Evolutionary conservation across 1,139 yeast genomes (phyloP), one percentile per base, ranked within the genome.

Genomic region (Groenewaldozyma auringiensis): DNA sequence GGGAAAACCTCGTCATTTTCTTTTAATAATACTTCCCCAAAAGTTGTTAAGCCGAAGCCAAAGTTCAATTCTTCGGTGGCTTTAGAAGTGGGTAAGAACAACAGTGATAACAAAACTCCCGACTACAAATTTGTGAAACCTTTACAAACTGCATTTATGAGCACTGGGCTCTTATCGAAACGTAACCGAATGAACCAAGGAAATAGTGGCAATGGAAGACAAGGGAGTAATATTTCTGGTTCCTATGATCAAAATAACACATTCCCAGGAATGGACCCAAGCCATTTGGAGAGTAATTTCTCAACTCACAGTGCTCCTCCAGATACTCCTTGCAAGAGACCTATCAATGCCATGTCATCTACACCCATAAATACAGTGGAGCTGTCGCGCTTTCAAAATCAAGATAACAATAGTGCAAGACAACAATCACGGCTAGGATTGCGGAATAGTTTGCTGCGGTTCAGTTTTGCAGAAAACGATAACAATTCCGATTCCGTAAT

Each of bases 81-180:
- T 14, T 50, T 56, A 1, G 60, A 51, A 25, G 31, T 50, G 42
- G 37, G 21, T 17, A 40, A 6, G 18, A n/a, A n/a, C n/a, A n/a
- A n/a, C n/a, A 56, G 65, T 44, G 61, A 61, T 35, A 59, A 67
- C 51, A 57, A 66, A 48, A 65, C 78, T 16, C 74, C 79, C n/a
- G 71, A 63, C 22, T 86, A 81, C 63, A 77, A 79, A 52, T 77
- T 79, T 47, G 94, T 83, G 29, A 83, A 83, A 59, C 95, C 96
- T 3, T 70, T 85, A 41, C 95, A 85, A 61, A 81, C 92, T 0
- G 95, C 94, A 13, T 87, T 87, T 62, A 74, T 78, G 63, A 78
- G 92, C 3, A 70, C 84, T 0, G 95, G 95, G 0, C 68, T 86
- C 39, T 63, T 81, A 49, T 83, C 89, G 50, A 86, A 86, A 65